Percentiles rank a stretch among this genome's conserved stretches.
Conservation (phyloP, 1,139 yeast genomes). For the Meyerozyma guilliermondii region DNA sequence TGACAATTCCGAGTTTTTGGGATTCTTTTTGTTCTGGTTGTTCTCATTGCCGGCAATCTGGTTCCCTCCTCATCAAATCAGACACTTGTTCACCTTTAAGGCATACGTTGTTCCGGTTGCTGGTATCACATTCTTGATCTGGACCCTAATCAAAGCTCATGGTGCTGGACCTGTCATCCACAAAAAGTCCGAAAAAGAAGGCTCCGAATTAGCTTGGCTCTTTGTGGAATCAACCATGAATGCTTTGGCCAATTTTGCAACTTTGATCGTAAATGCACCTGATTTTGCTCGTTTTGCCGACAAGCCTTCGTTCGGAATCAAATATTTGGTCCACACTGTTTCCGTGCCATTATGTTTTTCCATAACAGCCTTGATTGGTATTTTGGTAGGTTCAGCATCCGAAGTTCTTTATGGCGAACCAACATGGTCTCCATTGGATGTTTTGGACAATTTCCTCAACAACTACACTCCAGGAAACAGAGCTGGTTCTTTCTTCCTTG, state of each 20-base stretch:
- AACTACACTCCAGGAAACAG: conserved; percentile 57
- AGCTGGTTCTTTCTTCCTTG: conserved; percentile 82
- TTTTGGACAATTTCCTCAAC: conserved; percentile 61
- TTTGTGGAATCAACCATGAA: conserved; percentile 76
- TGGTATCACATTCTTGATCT: conserved; percentile 70
- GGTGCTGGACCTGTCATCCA: conserved; percentile 69
- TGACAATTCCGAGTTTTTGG: conserved; percentile 47
- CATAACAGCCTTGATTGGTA: conserved; percentile 79
- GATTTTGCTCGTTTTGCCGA: conserved; percentile 84
- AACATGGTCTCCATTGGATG: conserved; percentile 84
- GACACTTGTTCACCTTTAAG: conserved; percentile 78
- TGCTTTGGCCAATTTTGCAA: conserved; percentile 79
- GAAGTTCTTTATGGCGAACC: conserved; percentile 62
- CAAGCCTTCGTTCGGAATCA: conserved; percentile 35
- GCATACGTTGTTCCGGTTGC: conserved; percentile 75
- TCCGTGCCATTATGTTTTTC: conserved; percentile 77
- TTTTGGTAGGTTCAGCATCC: conserved; percentile 81
- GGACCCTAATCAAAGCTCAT: conserved; percentile 74
- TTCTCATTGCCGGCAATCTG: conserved; percentile 72
- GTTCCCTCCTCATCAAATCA: conserved; percentile 75
- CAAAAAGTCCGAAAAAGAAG: conserved; percentile 43
- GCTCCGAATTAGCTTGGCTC: conserved; percentile 74
- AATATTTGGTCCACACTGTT: conserved; percentile 43
- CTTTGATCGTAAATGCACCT: conserved; percentile 82
- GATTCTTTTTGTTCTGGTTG: conserved; percentile 77